Conservation (phyloP, 805 yeast species). For the Suhomyces sp. region DNA sequence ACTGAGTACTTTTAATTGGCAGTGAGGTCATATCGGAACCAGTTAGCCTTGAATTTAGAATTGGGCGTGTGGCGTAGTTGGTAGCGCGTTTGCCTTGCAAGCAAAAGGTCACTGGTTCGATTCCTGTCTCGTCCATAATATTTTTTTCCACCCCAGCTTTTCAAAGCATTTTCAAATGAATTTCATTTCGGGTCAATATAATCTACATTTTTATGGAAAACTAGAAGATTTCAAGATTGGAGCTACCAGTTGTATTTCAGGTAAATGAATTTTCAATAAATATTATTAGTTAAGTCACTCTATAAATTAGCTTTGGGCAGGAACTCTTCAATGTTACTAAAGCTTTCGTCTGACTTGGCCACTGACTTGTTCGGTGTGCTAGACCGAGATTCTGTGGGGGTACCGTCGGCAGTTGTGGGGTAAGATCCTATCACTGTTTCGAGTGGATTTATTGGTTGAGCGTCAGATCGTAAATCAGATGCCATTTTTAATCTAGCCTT, state of each 20-base stretch:
- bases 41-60: too few relatives aligned
- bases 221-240: neutral
- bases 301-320: neutral
- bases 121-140: conserved; percentile 68
- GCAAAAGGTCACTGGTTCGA: conserved; percentile 78
- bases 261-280: neutral
- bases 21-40: neutral
- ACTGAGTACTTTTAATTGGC: neutral
- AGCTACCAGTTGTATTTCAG: too few relatives aligned
- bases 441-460: neutral
- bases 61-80: conserved; percentile 80
- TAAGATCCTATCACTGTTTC: neutral
- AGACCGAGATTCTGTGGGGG: neutral
- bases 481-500: neutral
- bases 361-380: neutral
- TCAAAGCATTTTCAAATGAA: too few relatives aligned
- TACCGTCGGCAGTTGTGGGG: neutral
- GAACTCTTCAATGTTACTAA: neutral
- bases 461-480: neutral
- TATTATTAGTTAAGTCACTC: neutral
- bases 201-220: too few relatives aligned
- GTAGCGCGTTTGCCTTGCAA: conserved; percentile 81
- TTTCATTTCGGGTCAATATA: too few relatives aligned
- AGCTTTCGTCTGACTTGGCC: neutral
- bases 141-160: conserved; percentile 7